Evolutionary conservation across 1,284 basidiomycete species (phyloP), one percentile per base, ranked within the genome.

Genomic region (Melampsora larici-populina): DNA sequence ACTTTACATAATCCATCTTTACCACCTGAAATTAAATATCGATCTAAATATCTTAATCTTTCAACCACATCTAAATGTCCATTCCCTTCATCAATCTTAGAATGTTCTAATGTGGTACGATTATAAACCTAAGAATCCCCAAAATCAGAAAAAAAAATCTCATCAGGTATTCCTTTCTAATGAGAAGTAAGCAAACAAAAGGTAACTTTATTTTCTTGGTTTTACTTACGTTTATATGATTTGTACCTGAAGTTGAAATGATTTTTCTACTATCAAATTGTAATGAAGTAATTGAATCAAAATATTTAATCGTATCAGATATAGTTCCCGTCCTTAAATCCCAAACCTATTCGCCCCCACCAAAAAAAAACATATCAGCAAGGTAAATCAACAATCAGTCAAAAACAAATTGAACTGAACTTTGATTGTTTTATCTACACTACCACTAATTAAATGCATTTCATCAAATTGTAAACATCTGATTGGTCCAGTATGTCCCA

Each of bases 401-500:
- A 2, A 31, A n/a, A 33, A 78, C 1, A 17, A 15, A 26, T 21
- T 21, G 70, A 24, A 72, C 58, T 89, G 81, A 82, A 94, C 92
- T 83, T 91, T 87, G 79, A 97, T 87, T n/a, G 92, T 91, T 86
- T 94, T 96, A 86, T 99, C 96, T 70, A 97, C 86, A 84, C 91
- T 92, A 60, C 96, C 96, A 70, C 91, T 94, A 70, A 92, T 90
- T 81, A 98, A 90, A 84, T 97, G 91, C 78, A 91, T 87, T 85
- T 99, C 95, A 86, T 99, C 97, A 82, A 99, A 99, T 83, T 99
- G 97, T 26, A 99, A 86, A 82, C 91, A 94, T 1, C 94, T 98
- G 67, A 99, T 90, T 4, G 97, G 94, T 0, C 88, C 92, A 1
- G 93, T 97, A 84, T 99, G 97, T 7, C 96, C 97, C 31, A 92